Conservation (phyloP, 768 basidiomycete genomes). For the Tricholoma flavovirens region DNA sequence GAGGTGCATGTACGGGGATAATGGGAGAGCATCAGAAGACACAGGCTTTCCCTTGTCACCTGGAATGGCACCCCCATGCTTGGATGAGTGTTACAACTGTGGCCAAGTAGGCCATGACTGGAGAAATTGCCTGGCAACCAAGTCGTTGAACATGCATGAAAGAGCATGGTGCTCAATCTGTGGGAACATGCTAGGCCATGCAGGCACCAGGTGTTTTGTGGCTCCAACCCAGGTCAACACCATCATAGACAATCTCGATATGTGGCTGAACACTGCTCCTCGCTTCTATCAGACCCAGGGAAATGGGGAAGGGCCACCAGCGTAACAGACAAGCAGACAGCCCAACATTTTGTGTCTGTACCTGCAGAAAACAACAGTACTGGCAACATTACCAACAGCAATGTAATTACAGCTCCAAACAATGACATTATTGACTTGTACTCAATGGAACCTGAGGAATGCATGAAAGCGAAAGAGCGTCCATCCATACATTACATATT, state of each 20-base stretch:
- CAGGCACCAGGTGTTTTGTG: neutral
- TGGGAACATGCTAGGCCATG: neutral
- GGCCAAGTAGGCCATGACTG: neutral
- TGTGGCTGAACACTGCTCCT: neutral
- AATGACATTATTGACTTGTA: slow-evolving; percentile 1
- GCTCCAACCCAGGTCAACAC: neutral
- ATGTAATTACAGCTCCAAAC: neutral
- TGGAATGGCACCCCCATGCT: too few relatives aligned
- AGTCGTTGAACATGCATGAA: too few relatives aligned
- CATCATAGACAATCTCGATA: neutral
- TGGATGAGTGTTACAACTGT: too few relatives aligned
- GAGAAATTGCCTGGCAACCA: neutral
- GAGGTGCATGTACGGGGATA: neutral
- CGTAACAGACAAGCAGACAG: slow-evolving; percentile 1
- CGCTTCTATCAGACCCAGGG: too few relatives aligned
- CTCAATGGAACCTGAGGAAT: neutral
- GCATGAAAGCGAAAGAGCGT: neutral
- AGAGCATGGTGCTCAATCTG: neutral
- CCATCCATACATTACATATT: slow-evolving; percentile 19
- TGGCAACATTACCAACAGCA: neutral
- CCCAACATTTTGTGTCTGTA: too few relatives aligned
- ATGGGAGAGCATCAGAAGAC: neutral
- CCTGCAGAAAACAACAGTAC: too few relatives aligned
- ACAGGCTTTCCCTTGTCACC: too few relatives aligned
- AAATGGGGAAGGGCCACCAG: too few relatives aligned